Base-by-base conservation (phyloP, 1,284 basidiomycete species). In the Caloboletus inedulis region DNA sequence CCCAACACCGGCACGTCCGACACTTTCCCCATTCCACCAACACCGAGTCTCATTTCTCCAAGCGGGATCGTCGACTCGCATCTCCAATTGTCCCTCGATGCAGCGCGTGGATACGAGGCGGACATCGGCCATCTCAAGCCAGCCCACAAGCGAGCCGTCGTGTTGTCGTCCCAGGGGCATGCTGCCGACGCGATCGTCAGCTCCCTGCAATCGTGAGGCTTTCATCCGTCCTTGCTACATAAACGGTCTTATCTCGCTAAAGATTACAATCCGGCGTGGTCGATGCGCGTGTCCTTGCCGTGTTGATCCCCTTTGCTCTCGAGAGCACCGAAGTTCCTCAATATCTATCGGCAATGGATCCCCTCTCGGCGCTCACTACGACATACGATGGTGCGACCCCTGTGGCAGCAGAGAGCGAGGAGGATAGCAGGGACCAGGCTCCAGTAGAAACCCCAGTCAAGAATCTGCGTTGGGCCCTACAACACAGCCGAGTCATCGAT, bases 1-100 rank as follows among this genome's bases (percentile, higher is more conserved):
- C 84, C 86, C 29, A 85, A 78, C 69, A 76, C 82, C 4, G 81
- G 81, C 52, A 78, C 81, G 1, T 77, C 77, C 27, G 87, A 89
- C 47, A 72, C 72, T 3, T 89, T 88, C 64, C 84, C 82, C 6
- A 58, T 87, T 3, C 78, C 84, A 7, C 80, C 83, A n/a, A 86
- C 84, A 54, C 87, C 88, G 3, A 83, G 76, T 59, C 75, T 80
- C 13, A 73, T 87, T 47, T 77, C 82, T 58, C 89, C 89, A 0
- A 70, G 73, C 19, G 69, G 69, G n/a, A 73, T 91, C 54, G 72
- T 87, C 58, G 89, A 91, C 65, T 80, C 84, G 12, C 79, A 84
- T 42, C 55, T 67, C 36, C 51, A 58, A 1, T 76, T 88, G 44
- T 62, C 76, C 51, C 60, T 21, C 48, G n/a, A 59, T n/a, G 16